Evolutionary conservation across 306 rosid genomes (phyloP).

Genomic region (Crotalaria pallida): DNA sequence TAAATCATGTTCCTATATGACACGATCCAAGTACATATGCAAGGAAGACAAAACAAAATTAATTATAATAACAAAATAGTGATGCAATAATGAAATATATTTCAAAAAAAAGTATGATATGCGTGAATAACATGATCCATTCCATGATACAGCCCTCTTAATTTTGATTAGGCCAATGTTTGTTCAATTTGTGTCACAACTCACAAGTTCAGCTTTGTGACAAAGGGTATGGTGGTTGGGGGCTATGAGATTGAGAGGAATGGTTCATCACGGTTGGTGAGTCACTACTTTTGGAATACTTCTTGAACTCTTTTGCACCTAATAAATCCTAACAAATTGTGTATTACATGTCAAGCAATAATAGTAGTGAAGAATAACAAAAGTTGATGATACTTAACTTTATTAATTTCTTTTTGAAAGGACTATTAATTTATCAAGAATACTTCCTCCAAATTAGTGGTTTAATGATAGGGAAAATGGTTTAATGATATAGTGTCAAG

Average conservation of each 20-base stretch:
- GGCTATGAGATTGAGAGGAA: not conserved
- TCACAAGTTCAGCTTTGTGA: not conserved
- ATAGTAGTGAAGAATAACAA: not conserved
- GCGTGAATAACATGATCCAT: no score
- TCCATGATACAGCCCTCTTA: not conserved
- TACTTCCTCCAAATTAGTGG: no score
- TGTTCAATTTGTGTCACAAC: not conserved
- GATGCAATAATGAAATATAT: no score
- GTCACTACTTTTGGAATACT: not conserved
- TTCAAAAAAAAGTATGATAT: no score
- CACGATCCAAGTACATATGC: no score
- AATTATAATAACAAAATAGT: no score
- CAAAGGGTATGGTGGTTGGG: not conserved
- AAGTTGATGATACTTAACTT: not conserved
- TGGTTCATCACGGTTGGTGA: not conserved
- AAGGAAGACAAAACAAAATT: no score
- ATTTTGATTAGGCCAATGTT: not conserved
- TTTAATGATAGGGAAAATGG: no score
- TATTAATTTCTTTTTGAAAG: no score
- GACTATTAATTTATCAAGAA: no score
- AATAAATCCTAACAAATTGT: conserved; percentile 8
- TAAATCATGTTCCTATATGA: no score
- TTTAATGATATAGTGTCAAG: no score
- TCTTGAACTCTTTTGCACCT: not conserved
- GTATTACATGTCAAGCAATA: not conserved